Evolutionary conservation across 345 rosid species (phyloP), one percentile per base, ranked within the genome.

Genomic region (Eucalyptus microcorys): DNA sequence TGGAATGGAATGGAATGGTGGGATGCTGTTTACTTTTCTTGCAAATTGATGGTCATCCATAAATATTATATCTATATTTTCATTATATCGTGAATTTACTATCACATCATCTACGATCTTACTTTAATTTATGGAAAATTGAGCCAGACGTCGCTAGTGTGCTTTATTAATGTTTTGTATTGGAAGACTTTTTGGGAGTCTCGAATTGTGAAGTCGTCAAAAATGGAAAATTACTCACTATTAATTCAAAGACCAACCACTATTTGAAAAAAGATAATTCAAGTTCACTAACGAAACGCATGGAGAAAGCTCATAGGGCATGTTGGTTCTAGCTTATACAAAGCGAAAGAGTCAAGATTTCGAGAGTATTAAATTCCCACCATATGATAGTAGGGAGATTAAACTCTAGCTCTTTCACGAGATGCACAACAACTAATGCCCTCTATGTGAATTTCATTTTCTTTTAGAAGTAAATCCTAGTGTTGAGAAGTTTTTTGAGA

Each of bases 241-340:
- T 32, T n/a, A 4, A 64, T n/a, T 64, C 37, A n/a, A 64, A 64
- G 8, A 14, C 76, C 17, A n/a, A 7, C 5, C 37, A 14, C 37
- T 14, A n/a, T n/a, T 32, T 14, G 5, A 61, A 64, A 64, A 30
- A 12, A 61, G 34, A n/a, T 10, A 26, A 27, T 12, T 27, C 66
- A 26, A 59, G 30, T 15, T 30, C 3, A n/a, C 19, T 14, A 7
- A n/a, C 0, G 3, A n/a, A 64, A 64, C 1, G 3, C 37, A 64
- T 14, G 34, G 15, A n/a, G 21, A 3, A 1, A n/a, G 3, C 37
- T 59, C 66, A 7, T 64, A 64, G 37, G 19, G 3, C 76, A 7
- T n/a, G 15, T n/a, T 8, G 37, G 37, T n/a, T 64, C 37, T 64
- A n/a, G 2, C 2, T 0, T 1, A 64, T 7, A 30, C 32, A 64